These are phyloP conservation scores for Colletotrichum musicola DNA, from an alignment of 2,329 filamentous ascomycete species.

Conservation along the genomic window DNA sequence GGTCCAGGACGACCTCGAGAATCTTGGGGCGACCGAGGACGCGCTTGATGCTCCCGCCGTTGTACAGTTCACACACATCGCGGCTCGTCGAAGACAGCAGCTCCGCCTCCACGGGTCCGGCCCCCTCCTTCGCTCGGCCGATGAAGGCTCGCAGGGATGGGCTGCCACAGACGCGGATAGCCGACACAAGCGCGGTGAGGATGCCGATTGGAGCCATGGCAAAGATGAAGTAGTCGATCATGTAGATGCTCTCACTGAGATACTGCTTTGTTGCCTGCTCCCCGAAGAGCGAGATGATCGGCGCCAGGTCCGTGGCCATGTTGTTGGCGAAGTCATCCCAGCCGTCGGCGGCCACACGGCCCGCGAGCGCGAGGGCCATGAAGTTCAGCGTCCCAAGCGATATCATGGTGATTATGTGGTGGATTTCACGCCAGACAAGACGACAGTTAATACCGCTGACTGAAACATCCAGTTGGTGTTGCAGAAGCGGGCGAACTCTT, in stretches of 20 bases:
- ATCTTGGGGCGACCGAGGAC: accelerated
- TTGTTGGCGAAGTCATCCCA: neutral
- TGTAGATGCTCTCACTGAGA: neutral
- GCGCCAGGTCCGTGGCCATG: neutral
- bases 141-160: neutral
- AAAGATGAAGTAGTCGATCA: neutral
- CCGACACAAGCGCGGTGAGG: neutral
- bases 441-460: too few species aligned
- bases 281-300: neutral
- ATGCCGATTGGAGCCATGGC: neutral
- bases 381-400: neutral
- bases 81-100: neutral
- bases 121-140: neutral
- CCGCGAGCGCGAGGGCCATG: neutral
- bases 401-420: neutral
- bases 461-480: too few species aligned
- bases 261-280: constrained; percentile 5
- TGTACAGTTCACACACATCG: neutral
- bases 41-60: neutral
- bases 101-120: neutral
- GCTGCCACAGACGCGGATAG: neutral
- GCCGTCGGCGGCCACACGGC: neutral
- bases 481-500: too few species aligned
- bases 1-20: neutral
- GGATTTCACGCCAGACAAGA: too few species aligned